Evolutionary conservation across 106 monocot genomes (phyloP).

Genomic region (Dendrobium nobile): DNA sequence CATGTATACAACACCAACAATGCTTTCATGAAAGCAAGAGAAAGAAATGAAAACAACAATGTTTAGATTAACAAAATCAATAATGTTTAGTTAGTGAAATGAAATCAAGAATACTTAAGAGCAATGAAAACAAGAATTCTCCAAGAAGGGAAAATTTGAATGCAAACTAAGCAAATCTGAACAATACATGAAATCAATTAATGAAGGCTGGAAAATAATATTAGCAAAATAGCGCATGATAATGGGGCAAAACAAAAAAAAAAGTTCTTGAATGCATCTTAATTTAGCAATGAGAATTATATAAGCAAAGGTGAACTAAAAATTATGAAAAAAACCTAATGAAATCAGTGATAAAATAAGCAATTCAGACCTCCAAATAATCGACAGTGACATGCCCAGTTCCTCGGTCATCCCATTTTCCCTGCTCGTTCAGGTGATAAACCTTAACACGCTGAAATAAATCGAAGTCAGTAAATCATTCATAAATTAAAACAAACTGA

Average conservation of each 20-base stretch:
- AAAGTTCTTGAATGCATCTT: background rate
- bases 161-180: background rate
- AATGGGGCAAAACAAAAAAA: background rate
- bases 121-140: background rate
- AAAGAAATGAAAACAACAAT: too few species aligned
- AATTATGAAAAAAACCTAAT: background rate
- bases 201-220: background rate
- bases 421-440: conserved; percentile 71
- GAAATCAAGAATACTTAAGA: background rate
- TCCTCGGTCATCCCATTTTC: conserved; percentile 97
- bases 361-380: conserved; percentile 61
- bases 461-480: background rate
- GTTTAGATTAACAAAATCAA: too few species aligned
- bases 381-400: conserved; percentile 91
- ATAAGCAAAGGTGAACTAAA: background rate
- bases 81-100: background rate
- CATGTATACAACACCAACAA: too few species aligned
- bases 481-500: background rate
- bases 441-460: conserved; percentile 85
- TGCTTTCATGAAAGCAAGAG: too few species aligned
- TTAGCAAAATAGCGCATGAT: background rate
- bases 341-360: background rate
- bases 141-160: background rate
- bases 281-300: background rate
- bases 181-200: background rate